Base-by-base conservation (phyloP, 805 yeast species). In the Saccharomycopsis oosterbeekiorum region DNA sequence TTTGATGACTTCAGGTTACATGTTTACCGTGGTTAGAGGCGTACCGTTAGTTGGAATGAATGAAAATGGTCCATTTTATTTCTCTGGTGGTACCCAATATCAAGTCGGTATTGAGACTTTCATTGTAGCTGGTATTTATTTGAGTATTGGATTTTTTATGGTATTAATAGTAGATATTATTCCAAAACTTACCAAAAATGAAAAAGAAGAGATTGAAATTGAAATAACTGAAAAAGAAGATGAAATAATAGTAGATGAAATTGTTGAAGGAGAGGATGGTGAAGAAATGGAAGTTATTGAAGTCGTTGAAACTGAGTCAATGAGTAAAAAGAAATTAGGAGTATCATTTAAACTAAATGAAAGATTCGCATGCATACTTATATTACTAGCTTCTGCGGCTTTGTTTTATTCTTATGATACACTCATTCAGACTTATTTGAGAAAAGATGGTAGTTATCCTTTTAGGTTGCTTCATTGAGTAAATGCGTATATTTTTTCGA, bases 21-120 rank as follows among this genome's bases (percentile, higher is more conserved):
- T 82, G 72, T 88, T 84, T 69, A 79, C 87, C 0, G 71, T 79
- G 29, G 84, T 84, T 59, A 76, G 84, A 65, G 77, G 78, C 1
- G 82, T 84, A 1, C 90, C 93, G 2, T 82, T 88, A 57, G 65
- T 88, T 19, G 84, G 85, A 0, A 75, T 74, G 60, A 74, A 79
- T 67, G 81, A 78, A 1, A 68, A 81, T 2, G 82, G 81, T 12
- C 72, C 74, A n/a, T 69, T 84, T 2, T 78, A 75, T 66, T 78
- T 85, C 60, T 80, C 87, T 62, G 89, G 89, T 14, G 90, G 89
- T 2, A 71, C 73, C 2, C 80, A 79, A 60, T 84, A 83, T 76
- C 93, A 87, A 71, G 83, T 86, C 71, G 93, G 94, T 0, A 72
- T 81, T 3, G 96, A 88, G 68, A 77, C 84, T 2, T 68, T 83